Evolutionary conservation across 2,329 filamentous ascomycete genomes (phyloP).

Genomic region (Diaporthe aspalathi): DNA sequence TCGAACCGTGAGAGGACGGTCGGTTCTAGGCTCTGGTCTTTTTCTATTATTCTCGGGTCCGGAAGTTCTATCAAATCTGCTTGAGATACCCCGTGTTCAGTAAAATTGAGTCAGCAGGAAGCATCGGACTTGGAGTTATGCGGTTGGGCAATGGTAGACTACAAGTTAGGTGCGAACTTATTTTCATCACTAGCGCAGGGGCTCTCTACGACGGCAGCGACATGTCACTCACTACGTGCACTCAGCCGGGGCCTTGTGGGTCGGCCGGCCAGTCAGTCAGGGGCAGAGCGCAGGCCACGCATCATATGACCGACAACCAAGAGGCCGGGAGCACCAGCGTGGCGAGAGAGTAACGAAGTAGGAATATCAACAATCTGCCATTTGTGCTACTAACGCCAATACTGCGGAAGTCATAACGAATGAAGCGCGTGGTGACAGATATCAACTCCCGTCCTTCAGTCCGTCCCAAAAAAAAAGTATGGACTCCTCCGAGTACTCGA

Average conservation of each 20-base stretch:
- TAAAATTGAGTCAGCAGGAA: slow-evolving; percentile 3
- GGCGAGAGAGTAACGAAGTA: background rate
- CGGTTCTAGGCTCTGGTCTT: slow-evolving; percentile 1
- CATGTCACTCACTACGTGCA: background rate
- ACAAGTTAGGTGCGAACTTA: background rate
- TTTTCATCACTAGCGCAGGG: background rate
- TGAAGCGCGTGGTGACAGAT: slow-evolving; percentile 28
- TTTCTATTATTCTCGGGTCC: slow-evolving; percentile 14
- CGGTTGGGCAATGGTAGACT: background rate
- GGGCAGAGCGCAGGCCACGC: background rate
- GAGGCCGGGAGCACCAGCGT: background rate
- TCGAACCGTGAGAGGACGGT: slow-evolving; percentile 40
- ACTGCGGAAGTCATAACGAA: slow-evolving; percentile 35
- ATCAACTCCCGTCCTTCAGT: slow-evolving; percentile 32
- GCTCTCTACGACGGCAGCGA: background rate
- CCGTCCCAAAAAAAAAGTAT: slow-evolving; percentile 28
- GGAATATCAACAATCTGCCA: slow-evolving; percentile 33
- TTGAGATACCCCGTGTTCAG: slow-evolving; percentile 32
- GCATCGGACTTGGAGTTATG: slow-evolving; percentile 26
- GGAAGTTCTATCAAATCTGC: slow-evolving; percentile 12
- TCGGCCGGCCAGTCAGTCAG: background rate
- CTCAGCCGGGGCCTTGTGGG: background rate
- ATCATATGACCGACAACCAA: background rate
- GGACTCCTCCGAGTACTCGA: slow-evolving; percentile 24
- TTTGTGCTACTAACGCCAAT: slow-evolving; percentile 36